These are phyloP conservation scores for Thielaviopsis euricoi DNA, from an alignment of 2,329 filamentous ascomycete species.

Conservation along the genomic window DNA sequence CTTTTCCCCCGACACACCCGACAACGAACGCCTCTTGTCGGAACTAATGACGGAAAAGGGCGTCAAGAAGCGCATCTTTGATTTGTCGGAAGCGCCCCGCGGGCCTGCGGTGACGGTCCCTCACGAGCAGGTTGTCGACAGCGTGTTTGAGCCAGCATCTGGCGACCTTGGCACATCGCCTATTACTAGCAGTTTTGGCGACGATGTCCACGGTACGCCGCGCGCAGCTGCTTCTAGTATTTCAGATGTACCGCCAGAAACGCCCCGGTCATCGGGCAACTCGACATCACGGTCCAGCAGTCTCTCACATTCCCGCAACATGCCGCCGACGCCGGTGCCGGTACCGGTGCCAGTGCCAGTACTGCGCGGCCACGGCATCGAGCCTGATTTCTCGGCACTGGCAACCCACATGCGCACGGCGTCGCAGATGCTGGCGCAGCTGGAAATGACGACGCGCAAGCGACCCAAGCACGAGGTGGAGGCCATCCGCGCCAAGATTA, in stretches of 20 bases:
- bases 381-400: conserved; percentile 66
- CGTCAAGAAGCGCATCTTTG: conserved; percentile 45
- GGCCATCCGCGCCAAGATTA: conserved; percentile 71
- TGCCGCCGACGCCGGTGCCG: conserved; percentile 41
- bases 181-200: conserved; percentile 42
- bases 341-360: conserved; percentile 18
- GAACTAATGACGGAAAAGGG: conserved; percentile 41
- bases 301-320: conserved; percentile 41
- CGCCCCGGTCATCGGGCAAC: conserved; percentile 52
- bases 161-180: conserved; percentile 64
- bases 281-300: conserved; percentile 53
- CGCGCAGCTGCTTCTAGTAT: conserved; percentile 29
- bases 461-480: conserved; percentile 66
- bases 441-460: conserved; percentile 67
- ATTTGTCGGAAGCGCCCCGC: conserved; percentile 51
- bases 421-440: conserved; percentile 71
- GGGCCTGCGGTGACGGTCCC: conserved; percentile 22
- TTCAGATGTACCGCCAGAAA: conserved; percentile 35
- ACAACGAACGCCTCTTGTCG: conserved; percentile 51
- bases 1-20: conserved; percentile 58
- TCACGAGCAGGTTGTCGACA: conserved; percentile 39
- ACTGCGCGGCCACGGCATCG: conserved; percentile 36
- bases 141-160: conserved; percentile 67
- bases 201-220: conserved; percentile 21
- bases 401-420: conserved; percentile 80